Conservation (phyloP, 148 eudicot species). For the Dianthus caryophyllus region DNA sequence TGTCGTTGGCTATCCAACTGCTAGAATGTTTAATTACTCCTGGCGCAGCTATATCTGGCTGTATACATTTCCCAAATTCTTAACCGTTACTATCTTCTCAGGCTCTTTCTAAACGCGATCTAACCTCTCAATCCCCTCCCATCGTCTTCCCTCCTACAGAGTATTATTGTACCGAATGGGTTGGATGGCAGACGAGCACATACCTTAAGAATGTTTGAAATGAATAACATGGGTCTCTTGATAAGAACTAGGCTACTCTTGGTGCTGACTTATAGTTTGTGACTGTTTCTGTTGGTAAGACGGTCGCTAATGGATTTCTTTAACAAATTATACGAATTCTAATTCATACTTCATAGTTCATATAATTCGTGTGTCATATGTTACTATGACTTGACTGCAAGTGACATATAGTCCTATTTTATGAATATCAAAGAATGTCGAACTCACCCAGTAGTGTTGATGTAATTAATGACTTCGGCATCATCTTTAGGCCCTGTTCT, state of each 20-base stretch:
- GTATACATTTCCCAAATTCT: neutral
- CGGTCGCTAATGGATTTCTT: conserved; percentile 56
- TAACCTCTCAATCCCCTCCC: too few species aligned
- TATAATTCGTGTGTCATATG: too few species aligned
- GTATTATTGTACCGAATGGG: too few species aligned
- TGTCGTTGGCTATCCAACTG: conserved; percentile 61
- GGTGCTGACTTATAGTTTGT: conserved; percentile 55
- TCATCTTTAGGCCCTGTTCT: conserved; percentile 49
- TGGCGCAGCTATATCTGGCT: conserved; percentile 82
- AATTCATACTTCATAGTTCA: neutral
- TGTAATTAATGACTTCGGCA: conserved; percentile 34
- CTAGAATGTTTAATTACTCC: conserved; percentile 74
- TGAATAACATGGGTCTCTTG: conserved; percentile 53
- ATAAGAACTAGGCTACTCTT: conserved; percentile 45
- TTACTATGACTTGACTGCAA: neutral
- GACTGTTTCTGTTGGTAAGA: conserved; percentile 35
- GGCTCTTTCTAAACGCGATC: too few species aligned
- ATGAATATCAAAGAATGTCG: neutral
- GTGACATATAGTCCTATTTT: too few species aligned
- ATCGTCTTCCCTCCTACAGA: too few species aligned
- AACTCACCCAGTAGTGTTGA: conserved; percentile 43
- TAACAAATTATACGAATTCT: conserved; percentile 9
- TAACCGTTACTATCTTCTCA: neutral
- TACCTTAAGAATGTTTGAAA: conserved; percentile 56
- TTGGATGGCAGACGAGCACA: neutral